Base-by-base conservation (phyloP, 2,329 filamentous ascomycete species). In the Diplodia seriata region DNA sequence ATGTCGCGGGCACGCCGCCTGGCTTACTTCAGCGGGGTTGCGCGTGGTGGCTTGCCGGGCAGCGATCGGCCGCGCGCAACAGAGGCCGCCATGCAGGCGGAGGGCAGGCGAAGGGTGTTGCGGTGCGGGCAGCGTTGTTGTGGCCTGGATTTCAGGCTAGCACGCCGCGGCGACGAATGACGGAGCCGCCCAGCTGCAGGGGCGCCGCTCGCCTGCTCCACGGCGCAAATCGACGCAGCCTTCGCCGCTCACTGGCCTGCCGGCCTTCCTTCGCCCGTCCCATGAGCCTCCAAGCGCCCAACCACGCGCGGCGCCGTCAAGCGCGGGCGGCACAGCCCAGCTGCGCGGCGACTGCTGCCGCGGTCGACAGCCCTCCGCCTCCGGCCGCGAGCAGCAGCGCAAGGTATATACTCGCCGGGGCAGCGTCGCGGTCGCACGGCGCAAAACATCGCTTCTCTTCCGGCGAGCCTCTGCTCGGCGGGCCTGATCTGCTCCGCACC, bases 191-290 rank as follows among this genome's bases (percentile, higher is more conserved):
- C 33, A 54, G 47, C 49, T 54, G 61, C 61, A 65, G 47, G 50
- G 62, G 51, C 62, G 62, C 62, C 49, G 33, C 62, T 65, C 62
- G 62, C 62, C 23, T 65, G 62, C 49, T 65, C 62, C 62, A 47
- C 62, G 12, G 43, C 49, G 61, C 62, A 33, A 57, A 57, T 57
- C 65, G 55, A 38, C 55, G 55, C 55, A 11, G 23, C 56, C 43
- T 20, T 57, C 56, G 55, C 54, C 47, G 38, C 54, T 59, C 65
- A 59, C 65, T 67, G 47, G 54, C 54, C 47, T 62, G 59, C 43
- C 11, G 11, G 18, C 43, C 43, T 63, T 59, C 65, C 31, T 67
- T 51, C 66, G 55, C 65, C 54, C 65, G 65, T 53, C 54, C 47
- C 55, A 31, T 49, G 38, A 63, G 59, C 59, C 43, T 38, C 43